A percentile compares a stretch with the other conserved stretches of the same genome.
These are phyloP conservation scores for Aspergillus fumigatiaffinis DNA, from an alignment of 2,329 filamentous ascomycete species.

Conservation along the genomic window DNA sequence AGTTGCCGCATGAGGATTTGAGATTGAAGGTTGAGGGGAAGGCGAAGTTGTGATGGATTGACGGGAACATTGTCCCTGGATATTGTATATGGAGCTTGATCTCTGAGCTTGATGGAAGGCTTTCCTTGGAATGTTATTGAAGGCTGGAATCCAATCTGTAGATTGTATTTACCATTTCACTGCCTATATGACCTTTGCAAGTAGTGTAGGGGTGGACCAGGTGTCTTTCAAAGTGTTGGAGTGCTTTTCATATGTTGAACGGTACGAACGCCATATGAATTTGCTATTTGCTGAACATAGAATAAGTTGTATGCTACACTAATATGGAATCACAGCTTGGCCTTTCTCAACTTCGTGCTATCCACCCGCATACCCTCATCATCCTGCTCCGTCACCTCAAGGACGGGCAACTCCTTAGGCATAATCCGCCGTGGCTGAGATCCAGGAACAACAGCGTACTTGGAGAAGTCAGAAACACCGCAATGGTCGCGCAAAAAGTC, in stretches of 20 bases:
- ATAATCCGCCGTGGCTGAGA: conserved; percentile 69
- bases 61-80: background rate
- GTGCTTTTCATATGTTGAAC: background rate
- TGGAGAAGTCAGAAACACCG: conserved; percentile 66
- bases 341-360: conserved; percentile 47
- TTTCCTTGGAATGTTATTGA: background rate
- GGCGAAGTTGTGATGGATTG: conserved; percentile 4
- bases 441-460: conserved; percentile 67
- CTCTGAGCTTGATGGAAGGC: background rate
- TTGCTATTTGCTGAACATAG: background rate
- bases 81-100: background rate
- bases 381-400: conserved; percentile 72
- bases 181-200: background rate
- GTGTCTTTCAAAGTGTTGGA: too few relatives aligned
- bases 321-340: conserved; percentile 20
- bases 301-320: background rate
- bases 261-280: background rate
- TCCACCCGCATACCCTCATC: conserved; percentile 73
- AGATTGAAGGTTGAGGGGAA: conserved; percentile 6
- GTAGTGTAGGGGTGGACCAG: background rate
- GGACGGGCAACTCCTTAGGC: conserved; percentile 64
- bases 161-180: background rate
- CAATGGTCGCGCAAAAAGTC: conserved; percentile 67
- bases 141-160: background rate
- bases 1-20: conserved; percentile 41